These are phyloP conservation scores for Epichloe gansuensis DNA, from an alignment of 2,329 filamentous ascomycete genomes.

Conservation along the genomic window DNA sequence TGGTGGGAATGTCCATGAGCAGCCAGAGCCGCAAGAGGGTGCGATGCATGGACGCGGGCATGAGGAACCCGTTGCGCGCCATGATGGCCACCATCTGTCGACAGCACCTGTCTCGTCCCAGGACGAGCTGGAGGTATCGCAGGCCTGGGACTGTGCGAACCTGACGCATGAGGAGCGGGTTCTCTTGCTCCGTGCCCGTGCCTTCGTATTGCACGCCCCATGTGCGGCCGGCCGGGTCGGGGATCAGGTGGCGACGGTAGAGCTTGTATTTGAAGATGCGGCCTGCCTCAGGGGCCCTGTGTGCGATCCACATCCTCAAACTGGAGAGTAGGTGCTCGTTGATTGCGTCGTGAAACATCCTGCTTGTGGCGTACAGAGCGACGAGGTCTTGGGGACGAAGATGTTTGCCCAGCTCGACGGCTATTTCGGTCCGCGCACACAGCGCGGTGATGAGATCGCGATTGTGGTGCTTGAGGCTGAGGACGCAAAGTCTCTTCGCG, in stretches of 20 bases:
- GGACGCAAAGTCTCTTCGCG: background rate
- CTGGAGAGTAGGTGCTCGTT: constrained; percentile 47
- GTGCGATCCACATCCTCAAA: constrained; percentile 41
- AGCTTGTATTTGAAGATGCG: constrained; percentile 48
- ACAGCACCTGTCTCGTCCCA: constrained; percentile 42
- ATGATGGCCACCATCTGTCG: constrained; percentile 52
- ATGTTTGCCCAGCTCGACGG: constrained; percentile 41
- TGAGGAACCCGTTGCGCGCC: constrained; percentile 42
- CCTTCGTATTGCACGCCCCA: constrained; percentile 15
- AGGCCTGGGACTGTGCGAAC: constrained; percentile 48
- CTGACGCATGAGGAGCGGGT: constrained; percentile 11
- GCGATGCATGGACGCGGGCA: constrained; percentile 34
- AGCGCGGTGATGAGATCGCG: constrained; percentile 33
- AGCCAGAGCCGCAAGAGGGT: constrained; percentile 60
- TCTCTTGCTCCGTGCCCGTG: background rate
- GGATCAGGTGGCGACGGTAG: constrained; percentile 44
- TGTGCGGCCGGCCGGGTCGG: constrained; percentile 42
- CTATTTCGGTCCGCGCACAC: constrained; percentile 36
- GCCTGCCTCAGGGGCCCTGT: constrained; percentile 42
- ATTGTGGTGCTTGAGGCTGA: constrained; percentile 12
- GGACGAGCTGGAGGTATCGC: constrained; percentile 55
- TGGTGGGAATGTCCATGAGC: constrained; percentile 54
- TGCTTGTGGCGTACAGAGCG: constrained; percentile 52
- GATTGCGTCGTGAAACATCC: constrained; percentile 47
- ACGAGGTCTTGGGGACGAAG: constrained; percentile 46